Base-by-base conservation (phyloP, 495 filamentous ascomycete species). In the Annulohypoxylon moriforme region DNA sequence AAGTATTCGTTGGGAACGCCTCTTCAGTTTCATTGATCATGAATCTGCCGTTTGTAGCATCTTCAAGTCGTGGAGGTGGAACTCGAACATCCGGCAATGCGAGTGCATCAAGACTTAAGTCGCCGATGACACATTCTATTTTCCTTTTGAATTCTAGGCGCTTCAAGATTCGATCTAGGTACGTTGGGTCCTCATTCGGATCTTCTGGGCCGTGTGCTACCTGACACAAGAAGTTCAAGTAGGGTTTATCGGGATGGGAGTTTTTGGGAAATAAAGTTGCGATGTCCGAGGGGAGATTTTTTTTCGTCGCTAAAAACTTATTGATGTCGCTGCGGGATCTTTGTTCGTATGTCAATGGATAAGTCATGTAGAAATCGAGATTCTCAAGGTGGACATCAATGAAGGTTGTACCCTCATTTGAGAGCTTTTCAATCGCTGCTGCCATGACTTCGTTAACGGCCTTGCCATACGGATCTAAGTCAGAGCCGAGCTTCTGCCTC, bases 281-380 rank as follows among this genome's bases (percentile, higher is more conserved):
- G 11, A 67, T 68, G 40, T 36, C 68, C 20, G 53, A 63, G 16
- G 62, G 67, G 24, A 76, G 63, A 31, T 69, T 63, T 13, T 72
- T 74, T n/a, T 73, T 69, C 5, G 67, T 65, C 6, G 68, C 65
- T 18, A 81, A 69, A 55, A 79, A 79, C 56, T 50, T 73, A 60
- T 79, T 75, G 65, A 79, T 81, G 59, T 81, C 78, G 44, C 72
- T 78, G 9, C 76, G 68, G 2, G 75, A 71, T 27, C 67, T 60
- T 33, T 76, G 75, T 8, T 66, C 47, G 10, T 76, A 73, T 8
- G 76, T 76, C 1, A 57, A 40, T 3, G 59, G 66, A 25, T 63
- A 58, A 34, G 14, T 63, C 46, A 75, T 72, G 64, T 79, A 78
- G 34, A 76, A 64, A 8, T 77, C 73, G 10, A 81, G 47, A 20